Percentiles rank a stretch among this genome's conserved stretches.
These are phyloP conservation scores for Cryptococcus floricola DNA, from an alignment of 1,284 basidiomycete species.

Conservation along the genomic window DNA sequence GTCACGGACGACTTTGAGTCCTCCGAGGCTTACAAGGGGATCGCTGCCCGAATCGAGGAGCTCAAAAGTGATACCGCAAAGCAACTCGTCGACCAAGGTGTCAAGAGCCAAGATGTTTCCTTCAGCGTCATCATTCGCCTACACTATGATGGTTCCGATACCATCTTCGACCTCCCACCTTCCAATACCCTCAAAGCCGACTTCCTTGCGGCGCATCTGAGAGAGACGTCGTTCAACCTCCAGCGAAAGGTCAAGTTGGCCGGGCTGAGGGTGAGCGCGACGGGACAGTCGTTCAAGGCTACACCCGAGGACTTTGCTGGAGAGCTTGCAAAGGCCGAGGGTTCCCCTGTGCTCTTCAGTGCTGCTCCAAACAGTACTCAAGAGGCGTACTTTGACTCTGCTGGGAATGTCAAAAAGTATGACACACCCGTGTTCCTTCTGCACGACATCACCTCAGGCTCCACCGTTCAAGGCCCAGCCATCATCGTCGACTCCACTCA, in stretches of 20 bases:
- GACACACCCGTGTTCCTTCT: constrained; percentile 20
- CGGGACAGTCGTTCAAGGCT: constrained; percentile 49
- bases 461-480: constrained; percentile 21
- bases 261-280: constrained; percentile 49
- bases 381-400: constrained; percentile 47
- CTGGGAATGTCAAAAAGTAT: constrained; percentile 14
- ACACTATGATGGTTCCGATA: constrained; percentile 43
- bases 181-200: constrained; percentile 29
- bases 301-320: constrained; percentile 19
- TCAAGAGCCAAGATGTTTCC: constrained; percentile 34
- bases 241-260: constrained; percentile 47
- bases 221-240: constrained; percentile 46
- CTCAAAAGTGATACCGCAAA: constrained; percentile 20
- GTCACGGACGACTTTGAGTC: constrained; percentile 30
- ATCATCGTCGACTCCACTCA: constrained; percentile 27
- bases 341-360: not conserved
- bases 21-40: constrained; percentile 16
- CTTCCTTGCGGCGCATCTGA: constrained; percentile 28
- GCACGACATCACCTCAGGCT: not conserved
- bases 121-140: constrained; percentile 32
- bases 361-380: constrained; percentile 1
- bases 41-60: constrained; percentile 11
- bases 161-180: constrained; percentile 40
- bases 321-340: constrained; percentile 10
- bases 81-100: constrained; percentile 46